Conservation (phyloP, 2,329 filamentous ascomycete genomes). For the Colletotrichum nymphaeae region DNA sequence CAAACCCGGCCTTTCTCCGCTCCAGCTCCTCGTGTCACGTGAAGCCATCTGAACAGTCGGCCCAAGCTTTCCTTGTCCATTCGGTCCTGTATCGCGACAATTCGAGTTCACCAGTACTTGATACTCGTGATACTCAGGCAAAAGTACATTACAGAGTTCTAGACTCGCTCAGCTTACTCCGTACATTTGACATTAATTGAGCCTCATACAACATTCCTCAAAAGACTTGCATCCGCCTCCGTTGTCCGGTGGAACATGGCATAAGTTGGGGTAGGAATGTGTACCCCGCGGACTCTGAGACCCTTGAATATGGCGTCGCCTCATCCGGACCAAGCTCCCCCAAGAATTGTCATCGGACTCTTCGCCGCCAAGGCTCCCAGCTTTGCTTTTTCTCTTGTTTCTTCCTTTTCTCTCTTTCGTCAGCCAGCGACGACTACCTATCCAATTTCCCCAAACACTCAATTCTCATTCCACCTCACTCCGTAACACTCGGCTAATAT, state of each 20-base stretch:
- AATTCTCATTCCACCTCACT: not conserved
- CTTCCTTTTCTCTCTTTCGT: not conserved
- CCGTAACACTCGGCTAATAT: not conserved
- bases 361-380: not conserved
- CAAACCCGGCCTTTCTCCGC: not conserved
- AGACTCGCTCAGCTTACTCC: not conserved
- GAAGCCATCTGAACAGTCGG: not conserved
- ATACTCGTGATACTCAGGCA: not conserved
- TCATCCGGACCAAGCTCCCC: not conserved
- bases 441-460: not conserved
- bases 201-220: not conserved
- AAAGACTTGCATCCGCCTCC: not conserved
- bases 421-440: not conserved
- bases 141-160: not conserved
- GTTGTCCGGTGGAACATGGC: not conserved
- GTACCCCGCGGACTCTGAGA: not conserved
- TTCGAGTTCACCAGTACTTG: not conserved
- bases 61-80: not conserved
- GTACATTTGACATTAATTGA: not conserved
- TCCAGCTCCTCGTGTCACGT: not conserved
- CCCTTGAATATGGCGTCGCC: not conserved
- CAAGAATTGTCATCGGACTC: not conserved
- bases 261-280: not conserved
- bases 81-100: not conserved
- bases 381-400: not conserved